Evolutionary conservation across 495 filamentous ascomycete species (phyloP).

Genomic region (Corynascus novoguineensis): DNA sequence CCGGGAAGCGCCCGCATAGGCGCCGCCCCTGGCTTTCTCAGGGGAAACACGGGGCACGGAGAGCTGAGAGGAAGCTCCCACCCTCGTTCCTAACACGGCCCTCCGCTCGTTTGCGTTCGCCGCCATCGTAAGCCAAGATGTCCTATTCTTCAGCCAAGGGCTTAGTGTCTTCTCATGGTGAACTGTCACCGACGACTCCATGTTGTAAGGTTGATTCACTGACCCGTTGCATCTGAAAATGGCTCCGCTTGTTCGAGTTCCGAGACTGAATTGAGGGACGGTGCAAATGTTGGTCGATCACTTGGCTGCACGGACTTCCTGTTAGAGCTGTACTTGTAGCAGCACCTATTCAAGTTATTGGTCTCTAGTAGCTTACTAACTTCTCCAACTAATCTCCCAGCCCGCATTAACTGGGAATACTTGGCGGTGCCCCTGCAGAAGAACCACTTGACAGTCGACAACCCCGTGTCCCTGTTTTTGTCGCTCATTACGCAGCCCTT

Average conservation of each 20-base stretch:
- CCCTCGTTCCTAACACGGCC: too few species aligned
- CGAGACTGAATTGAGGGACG: neutral
- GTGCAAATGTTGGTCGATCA: neutral
- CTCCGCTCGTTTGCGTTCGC: too few species aligned
- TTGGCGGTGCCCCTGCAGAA: neutral
- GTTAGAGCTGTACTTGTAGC: constrained; percentile 5
- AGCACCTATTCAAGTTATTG: too few species aligned
- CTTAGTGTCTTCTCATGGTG: neutral
- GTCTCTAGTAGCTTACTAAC: neutral
- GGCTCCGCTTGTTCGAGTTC: neutral
- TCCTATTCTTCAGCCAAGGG: neutral
- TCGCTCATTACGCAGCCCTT: constrained; percentile 14
- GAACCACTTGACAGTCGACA: neutral
- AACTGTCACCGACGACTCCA: neutral
- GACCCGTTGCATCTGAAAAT: neutral
- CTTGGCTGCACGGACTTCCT: neutral
- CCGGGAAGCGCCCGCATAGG: neutral
- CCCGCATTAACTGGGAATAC: constrained; percentile 20
- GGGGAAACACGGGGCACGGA: neutral
- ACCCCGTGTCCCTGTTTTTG: constrained; percentile 9
- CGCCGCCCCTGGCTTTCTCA: constrained; percentile 4
- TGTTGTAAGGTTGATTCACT: neutral
- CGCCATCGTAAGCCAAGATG: neutral
- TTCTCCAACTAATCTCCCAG: constrained; percentile 18
- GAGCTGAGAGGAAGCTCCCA: neutral